Evolutionary conservation across 2,329 filamentous ascomycete genomes (phyloP).

Genomic region (Pestalotiopsis sp.): DNA sequence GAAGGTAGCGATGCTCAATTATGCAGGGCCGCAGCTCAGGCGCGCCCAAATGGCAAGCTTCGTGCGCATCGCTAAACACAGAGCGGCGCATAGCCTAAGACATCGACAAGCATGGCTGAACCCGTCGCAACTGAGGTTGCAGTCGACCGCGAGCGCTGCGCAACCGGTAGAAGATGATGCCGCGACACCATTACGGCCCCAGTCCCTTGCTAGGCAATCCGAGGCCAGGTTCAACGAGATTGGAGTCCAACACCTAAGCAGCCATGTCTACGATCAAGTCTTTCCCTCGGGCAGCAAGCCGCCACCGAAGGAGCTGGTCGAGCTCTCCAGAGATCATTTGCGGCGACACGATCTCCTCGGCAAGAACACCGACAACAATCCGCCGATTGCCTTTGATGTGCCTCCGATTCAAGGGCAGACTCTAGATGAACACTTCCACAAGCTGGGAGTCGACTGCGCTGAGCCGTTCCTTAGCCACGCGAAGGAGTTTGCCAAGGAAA

Average conservation of each 20-base stretch:
- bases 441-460: constrained; percentile 81
- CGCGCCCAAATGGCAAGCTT: constrained; percentile 48
- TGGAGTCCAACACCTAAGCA: constrained; percentile 90
- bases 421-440: constrained; percentile 93
- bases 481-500: constrained; percentile 69
- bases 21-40: constrained; percentile 39
- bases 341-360: constrained; percentile 83
- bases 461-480: constrained; percentile 81
- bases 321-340: constrained; percentile 81
- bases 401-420: constrained; percentile 77
- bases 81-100: constrained; percentile 38
- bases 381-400: constrained; percentile 84
- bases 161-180: constrained; percentile 19
- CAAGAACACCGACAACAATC: constrained; percentile 79
- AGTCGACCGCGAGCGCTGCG: constrained; percentile 36
- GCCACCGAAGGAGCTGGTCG: constrained; percentile 72
- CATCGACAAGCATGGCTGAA: constrained; percentile 30
- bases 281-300: constrained; percentile 64
- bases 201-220: constrained; percentile 44
- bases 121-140: constrained; percentile 43
- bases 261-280: constrained; percentile 79
- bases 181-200: constrained; percentile 17
- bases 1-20: constrained; percentile 41
- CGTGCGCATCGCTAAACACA: constrained; percentile 53
- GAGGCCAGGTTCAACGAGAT: constrained; percentile 85